Base-by-base conservation (phyloP, 495 filamentous ascomycete species). In the Penicillium taxi region DNA sequence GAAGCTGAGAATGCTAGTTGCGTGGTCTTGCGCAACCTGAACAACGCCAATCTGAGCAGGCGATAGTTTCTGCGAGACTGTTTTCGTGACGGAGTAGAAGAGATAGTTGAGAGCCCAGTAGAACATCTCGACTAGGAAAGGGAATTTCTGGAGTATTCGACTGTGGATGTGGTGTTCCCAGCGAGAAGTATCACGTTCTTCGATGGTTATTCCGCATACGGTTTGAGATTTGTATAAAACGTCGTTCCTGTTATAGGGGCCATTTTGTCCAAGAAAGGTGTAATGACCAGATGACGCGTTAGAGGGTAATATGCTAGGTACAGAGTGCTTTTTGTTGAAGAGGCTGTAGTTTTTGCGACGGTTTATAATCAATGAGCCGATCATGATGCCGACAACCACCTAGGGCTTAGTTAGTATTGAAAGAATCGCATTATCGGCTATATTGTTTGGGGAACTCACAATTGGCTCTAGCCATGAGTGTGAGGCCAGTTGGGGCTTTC, bases 51-150 rank as follows among this genome's bases (percentile, higher is more conserved):
- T 64, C 9, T 63, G 53, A 12, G 53, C 51, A 3, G 57, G 55
- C 21, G 45, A 45, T 11, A 61, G 30, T 24, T 34, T 42, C 40
- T 77, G 67, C 11, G 80, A 68, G n/a, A 74, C 58, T 32, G 79
- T 61, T 35, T 78, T 75, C 21, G 81, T 78, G 28, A 67, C 48
- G 30, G 65, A 64, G 55, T 82, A 80, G 57, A 84, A 75, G 45
- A 72, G 71, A 51, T 80, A 82, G 31, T 78, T 82, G 65, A 46
- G 72, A 56, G 31, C 80, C 84, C 39, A 95, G 71, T 45, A 95
- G 59, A 56, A 82, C 77, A 63, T 86, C 74, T 59, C 82, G 59
- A 55, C 77, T 72, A 51, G 64, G 61, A 50, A 87, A 35, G 64
- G 64, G 32, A 65, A 59, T 32, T 65, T 66, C 42, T 64, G 58